A percentile compares a stretch with the other conserved stretches of the same genome.
These are phyloP conservation scores for Delphinella strobiligena DNA, from an alignment of 2,329 filamentous ascomycete species.

Conservation along the genomic window DNA sequence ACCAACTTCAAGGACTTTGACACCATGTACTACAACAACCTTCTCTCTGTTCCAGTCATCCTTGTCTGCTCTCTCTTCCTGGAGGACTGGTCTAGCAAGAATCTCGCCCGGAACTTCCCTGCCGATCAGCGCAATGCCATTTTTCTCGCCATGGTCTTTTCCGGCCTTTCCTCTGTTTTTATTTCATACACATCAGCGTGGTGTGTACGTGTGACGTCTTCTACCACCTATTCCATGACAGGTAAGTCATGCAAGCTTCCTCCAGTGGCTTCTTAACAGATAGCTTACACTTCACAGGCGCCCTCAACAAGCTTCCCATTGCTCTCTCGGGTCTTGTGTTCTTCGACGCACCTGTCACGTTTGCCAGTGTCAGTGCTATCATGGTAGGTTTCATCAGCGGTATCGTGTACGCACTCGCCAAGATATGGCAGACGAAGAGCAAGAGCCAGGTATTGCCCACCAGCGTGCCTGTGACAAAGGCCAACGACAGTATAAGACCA, in stretches of 20 bases:
- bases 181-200: constrained; percentile 98
- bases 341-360: constrained; percentile 86
- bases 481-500: no score
- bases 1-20: constrained; percentile 99
- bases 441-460: no score
- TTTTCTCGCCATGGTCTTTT: constrained; percentile 83
- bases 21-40: constrained; percentile 95
- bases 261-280: no score
- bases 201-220: constrained; percentile 95
- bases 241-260: no score
- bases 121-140: constrained; percentile 63
- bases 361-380: constrained; percentile 86
- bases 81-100: constrained; percentile 85
- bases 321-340: constrained; percentile 86
- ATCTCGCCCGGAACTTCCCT: constrained; percentile 82
- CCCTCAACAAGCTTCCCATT: constrained; percentile 94
- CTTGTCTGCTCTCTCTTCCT: constrained; percentile 66
- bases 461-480: no score
- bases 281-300: no score
- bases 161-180: constrained; percentile 84
- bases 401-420: constrained; percentile 78
- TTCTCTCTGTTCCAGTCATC: constrained; percentile 88
- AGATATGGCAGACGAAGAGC: constrained; percentile 78
- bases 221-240: constrained; percentile 98
- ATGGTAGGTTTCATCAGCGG: constrained; percentile 83